Base-by-base conservation (phyloP, 352 stramenopile genomes). In the Pythium oligandrum region DNA sequence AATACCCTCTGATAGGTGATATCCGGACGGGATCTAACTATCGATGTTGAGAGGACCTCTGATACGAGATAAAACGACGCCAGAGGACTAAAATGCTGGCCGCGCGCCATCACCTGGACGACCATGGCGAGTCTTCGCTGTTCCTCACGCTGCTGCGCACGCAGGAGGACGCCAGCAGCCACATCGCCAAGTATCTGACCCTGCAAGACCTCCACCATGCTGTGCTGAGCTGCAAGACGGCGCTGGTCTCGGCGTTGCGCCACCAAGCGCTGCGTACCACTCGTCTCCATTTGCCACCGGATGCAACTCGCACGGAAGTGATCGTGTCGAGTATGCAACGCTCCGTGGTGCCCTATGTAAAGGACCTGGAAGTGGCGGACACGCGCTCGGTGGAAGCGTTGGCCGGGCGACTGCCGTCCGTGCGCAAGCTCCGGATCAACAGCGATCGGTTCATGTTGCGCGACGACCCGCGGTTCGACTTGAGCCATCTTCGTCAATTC, bases 171-270 rank as follows among this genome's bases (percentile, higher is more conserved):
- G 59, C 47, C 4, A 61, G 32, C 12, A 55, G 48, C 26, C 48
- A 55, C 30, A 54, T 67, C 26, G 53, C 59, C 26, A 50, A 53
- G 43, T 67, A 58, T 44, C 53, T 67, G n/a, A 39, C 48, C 26
- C 53, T 62, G 31, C 1, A 12, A 17, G 59, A 67, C 38, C 53
- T 67, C 38, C 54, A 55, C 45, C 37, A 58, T 36, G 59, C 45
- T 11, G 44, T 62, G 33, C 48, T 51, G 33, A 62, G 51, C 49
- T 62, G 48, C 46, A 43, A 40, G 12, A 37, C 40, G 49, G 59
- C 59, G 37, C 26, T 38, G 26, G n/a, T 30, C 4, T 67, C 59
- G 59, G 53, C 49, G 34, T 54, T 67, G 31, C 59, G 59, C 4
- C 53, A 49, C 12, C 33, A 44, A 11, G 44, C 54, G n/a, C 39